Evolutionary conservation across 2,329 filamentous ascomycete genomes (phyloP).

Genomic region (Xylaria sp.): DNA sequence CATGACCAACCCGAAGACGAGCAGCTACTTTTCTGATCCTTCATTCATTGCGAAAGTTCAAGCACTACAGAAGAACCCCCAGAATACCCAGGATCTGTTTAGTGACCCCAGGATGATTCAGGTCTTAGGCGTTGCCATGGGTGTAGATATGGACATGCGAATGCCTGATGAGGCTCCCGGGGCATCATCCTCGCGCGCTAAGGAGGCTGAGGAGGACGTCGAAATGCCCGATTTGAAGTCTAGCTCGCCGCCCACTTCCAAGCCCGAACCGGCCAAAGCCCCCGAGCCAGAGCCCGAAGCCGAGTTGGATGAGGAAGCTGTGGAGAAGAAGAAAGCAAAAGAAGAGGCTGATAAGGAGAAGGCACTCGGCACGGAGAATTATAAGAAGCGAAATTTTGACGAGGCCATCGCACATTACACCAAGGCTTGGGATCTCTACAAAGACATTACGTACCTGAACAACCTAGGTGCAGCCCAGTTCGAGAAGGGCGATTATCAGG

Average conservation of each 20-base stretch:
- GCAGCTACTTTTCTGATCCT: conserved; percentile 79
- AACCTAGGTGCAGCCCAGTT: conserved; percentile 95
- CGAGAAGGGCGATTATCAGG: conserved; percentile 94
- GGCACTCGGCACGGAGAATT: conserved; percentile 90
- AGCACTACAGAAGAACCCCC: conserved; percentile 82
- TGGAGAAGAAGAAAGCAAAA: conserved; percentile 89
- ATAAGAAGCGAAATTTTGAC: conserved; percentile 99
- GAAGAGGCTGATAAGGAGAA: conserved; percentile 95
- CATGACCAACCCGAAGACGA: conserved; percentile 93
- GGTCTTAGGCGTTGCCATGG: conserved; percentile 92
- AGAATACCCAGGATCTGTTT: conserved; percentile 81
- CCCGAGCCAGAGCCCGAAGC: conserved; percentile 70
- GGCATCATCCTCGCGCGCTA: conserved; percentile 44
- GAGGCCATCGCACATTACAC: conserved; percentile 92
- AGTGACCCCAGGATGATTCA: conserved; percentile 91
- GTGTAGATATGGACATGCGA: conserved; percentile 85
- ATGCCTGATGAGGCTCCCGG: conserved; percentile 51
- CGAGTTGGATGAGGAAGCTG: conserved; percentile 83
- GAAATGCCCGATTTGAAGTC: conserved; percentile 76
- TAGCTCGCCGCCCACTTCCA: conserved; percentile 61
- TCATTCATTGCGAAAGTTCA: conserved; percentile 93
- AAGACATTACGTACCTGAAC: conserved; percentile 98
- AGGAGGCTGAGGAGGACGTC: conserved; percentile 75
- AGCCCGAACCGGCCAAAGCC: conserved; percentile 60
- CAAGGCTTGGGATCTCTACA: conserved; percentile 93